Base-by-base conservation (phyloP, 345 rosid species). In the Pistacia integerrima region DNA sequence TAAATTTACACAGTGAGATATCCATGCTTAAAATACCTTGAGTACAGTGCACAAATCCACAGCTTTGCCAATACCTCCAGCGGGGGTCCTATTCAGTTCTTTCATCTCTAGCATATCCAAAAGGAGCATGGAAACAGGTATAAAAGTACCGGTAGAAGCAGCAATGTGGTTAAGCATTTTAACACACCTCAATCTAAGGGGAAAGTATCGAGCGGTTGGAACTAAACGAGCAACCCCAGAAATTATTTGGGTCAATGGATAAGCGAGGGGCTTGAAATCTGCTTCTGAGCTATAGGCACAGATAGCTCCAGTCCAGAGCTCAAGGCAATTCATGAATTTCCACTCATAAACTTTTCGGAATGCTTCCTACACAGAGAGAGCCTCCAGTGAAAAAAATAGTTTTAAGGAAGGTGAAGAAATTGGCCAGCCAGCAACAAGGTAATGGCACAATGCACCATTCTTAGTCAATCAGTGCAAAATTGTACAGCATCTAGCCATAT, bases 31-130 rank as follows among this genome's bases (percentile, higher is more conserved):
- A 54, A 44, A 54, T 84, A 95, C 98, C 97, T 93, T 96, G 3
- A 96, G 68, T n/a, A 85, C 65, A 8, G 94, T 80, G 54, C 81
- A 89, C 82, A 96, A 78, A 83, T 94, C 97, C 18, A 93, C 87
- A 73, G 94, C 93, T 85, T 91, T 92, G 49, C 98, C 98, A 78
- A 92, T 86, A 71, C 98, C 97, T 68, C 97, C 95, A 52, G 90
- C 84, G 60, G 97, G 97, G 55, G 94, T 90, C 77, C 81, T 90
- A 74, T 89, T 87, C 76, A 96, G 81, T 78, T 93, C 97, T 81
- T 96, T 96, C 98, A 96, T 94, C 79, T 96, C 98, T 77, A 96
- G 86, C 99, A 96, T 96, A 82, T 93, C 99, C 84, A 93, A 65
- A 63, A 96, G 94, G 75, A 93, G 97, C 86, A 88, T 90, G 56